These are phyloP conservation scores for Lipomyces starkeyi DNA, from an alignment of 805 yeast species.

Conservation along the genomic window DNA sequence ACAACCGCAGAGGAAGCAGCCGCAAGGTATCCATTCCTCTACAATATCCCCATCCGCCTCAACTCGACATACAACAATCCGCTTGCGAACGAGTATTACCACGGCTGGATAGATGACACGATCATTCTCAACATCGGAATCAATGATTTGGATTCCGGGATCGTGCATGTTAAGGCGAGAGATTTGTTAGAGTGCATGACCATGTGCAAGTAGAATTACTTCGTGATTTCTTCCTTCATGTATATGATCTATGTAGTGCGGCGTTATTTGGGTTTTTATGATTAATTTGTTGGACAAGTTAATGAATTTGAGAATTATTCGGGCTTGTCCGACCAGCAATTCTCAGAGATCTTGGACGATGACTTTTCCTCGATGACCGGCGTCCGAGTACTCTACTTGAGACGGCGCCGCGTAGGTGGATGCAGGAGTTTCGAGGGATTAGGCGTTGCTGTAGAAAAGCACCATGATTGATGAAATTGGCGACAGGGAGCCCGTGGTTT, in stretches of 20 bases:
- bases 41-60: not conserved
- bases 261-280: not conserved
- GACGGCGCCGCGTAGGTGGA: no score
- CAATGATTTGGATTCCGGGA: slow-evolving; percentile 23
- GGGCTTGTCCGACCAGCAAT: no score
- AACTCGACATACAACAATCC: slow-evolving; percentile 12
- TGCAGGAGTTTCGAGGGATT: no score
- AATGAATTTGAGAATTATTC: no score
- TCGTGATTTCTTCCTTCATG: not conserved
- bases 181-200: slow-evolving; percentile 22
- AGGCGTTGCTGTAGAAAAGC: no score
- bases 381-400: no score
- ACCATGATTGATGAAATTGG: no score
- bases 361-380: no score
- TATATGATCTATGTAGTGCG: not conserved
- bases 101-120: slow-evolving; percentile 35
- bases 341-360: no score
- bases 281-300: not conserved
- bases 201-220: slow-evolving; percentile 6
- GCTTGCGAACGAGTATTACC: slow-evolving; percentile 29
- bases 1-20: not conserved
- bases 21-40: not conserved
- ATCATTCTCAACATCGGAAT: slow-evolving; percentile 30
- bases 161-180: slow-evolving; percentile 31
- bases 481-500: no score